Percentiles rank a stretch among this genome's conserved stretches.
Evolutionary conservation across 768 basidiomycete species (phyloP).

Genomic region (Hirschioporus abietinus): DNA sequence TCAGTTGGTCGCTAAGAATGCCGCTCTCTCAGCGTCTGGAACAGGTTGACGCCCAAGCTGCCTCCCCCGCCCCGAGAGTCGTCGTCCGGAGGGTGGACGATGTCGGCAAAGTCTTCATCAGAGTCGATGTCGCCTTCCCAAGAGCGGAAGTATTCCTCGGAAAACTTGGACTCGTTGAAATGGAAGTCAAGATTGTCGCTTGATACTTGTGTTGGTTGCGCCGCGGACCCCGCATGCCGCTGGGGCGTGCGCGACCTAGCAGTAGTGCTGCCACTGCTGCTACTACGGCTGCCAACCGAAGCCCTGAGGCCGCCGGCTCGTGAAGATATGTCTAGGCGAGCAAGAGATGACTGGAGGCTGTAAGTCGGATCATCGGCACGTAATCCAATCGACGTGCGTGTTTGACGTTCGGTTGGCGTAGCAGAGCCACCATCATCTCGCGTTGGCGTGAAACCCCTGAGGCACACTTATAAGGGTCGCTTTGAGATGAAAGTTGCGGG

Average conservation of each 20-base stretch:
- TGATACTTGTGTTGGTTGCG: neutral
- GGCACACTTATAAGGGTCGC: neutral
- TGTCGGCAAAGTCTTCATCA: conserved; percentile 1
- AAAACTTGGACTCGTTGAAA: neutral
- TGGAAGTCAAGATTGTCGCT: neutral
- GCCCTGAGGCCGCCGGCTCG: neutral
- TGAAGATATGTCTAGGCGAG: neutral
- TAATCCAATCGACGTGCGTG: neutral
- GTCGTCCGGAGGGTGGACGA: neutral
- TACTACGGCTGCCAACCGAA: neutral
- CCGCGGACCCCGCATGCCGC: neutral
- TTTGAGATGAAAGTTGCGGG: neutral
- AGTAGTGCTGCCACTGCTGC: neutral
- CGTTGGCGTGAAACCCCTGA: conserved; percentile 4
- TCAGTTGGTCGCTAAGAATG: neutral
- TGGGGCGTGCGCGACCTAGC: neutral
- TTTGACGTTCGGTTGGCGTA: conserved; percentile 1
- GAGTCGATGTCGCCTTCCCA: conserved; percentile 3
- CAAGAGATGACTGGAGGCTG: neutral
- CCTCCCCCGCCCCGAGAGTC: neutral
- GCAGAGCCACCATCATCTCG: conserved; percentile 4
- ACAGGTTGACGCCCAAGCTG: conserved; percentile 1
- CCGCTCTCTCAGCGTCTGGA: conserved; percentile 4
- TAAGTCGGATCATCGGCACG: neutral
- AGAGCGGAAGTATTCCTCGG: conserved; percentile 3